A percentile compares a stretch with the other conserved stretches of the same genome.
Conservation (phyloP, 345 rosid genomes). For the Sisymbrium irio region DNA sequence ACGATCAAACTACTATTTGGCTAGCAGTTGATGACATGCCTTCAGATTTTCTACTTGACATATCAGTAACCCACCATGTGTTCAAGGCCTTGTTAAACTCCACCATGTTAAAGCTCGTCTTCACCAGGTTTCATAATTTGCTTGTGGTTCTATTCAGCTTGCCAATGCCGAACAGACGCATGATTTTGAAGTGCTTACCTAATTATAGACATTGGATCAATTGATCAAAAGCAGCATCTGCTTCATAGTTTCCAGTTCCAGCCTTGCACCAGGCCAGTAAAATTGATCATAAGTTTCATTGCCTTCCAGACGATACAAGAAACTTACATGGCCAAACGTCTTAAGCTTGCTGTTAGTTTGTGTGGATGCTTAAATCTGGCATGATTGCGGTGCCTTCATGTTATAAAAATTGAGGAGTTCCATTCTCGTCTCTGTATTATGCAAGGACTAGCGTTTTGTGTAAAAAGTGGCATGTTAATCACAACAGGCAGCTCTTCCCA, state of each 20-base stretch:
- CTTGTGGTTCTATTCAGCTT: not conserved
- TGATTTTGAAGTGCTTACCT: conserved; percentile 8
- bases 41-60: not conserved
- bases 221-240: not conserved
- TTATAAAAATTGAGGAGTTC: not conserved
- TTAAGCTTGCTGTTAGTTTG: conserved; percentile 1
- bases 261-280: not conserved
- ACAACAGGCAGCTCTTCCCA: not conserved
- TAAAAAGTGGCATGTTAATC: not conserved
- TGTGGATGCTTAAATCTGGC: not conserved
- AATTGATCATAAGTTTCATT: not conserved
- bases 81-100: not conserved
- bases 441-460: not conserved
- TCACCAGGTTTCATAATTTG: conserved; percentile 12
- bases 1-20: not conserved
- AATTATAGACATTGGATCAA: not conserved
- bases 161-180: conserved; percentile 7
- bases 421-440: not conserved
- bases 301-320: not conserved
- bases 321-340: not conserved
- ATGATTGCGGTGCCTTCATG: not conserved
- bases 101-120: not conserved
- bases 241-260: not conserved
- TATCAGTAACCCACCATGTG: not conserved
- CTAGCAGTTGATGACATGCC: conserved; percentile 18